Evolutionary conservation across 805 yeast genomes (phyloP).

Genomic region (Candida maris): DNA sequence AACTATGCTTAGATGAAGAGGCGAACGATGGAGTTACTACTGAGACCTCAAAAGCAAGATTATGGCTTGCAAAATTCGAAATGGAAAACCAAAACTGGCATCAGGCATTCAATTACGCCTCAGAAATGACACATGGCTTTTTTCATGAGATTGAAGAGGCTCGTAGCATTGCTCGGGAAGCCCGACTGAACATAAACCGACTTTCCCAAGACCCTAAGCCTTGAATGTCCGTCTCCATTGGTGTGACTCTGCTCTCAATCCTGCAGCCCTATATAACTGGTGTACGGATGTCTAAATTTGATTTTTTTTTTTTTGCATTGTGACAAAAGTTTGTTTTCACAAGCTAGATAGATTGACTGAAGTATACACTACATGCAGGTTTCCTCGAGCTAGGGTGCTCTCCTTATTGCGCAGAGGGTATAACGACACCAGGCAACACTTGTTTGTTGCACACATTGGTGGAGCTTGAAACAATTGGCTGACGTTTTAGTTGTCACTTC

Average conservation of each 20-base stretch:
- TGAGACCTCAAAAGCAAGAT: slow-evolving; percentile 72
- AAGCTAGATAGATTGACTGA: too few relatives aligned
- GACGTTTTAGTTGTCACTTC: too few relatives aligned
- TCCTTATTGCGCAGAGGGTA: too few relatives aligned
- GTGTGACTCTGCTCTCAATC: too few relatives aligned
- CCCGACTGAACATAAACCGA: slow-evolving; percentile 50
- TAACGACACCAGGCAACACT: too few relatives aligned
- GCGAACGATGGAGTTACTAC: slow-evolving; percentile 61
- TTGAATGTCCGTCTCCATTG: too few relatives aligned
- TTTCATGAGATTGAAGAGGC: slow-evolving; percentile 90
- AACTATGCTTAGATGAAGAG: slow-evolving; percentile 63
- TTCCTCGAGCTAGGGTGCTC: too few relatives aligned
- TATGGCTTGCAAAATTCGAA: slow-evolving; percentile 82
- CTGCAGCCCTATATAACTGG: too few relatives aligned
- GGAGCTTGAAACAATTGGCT: not conserved
- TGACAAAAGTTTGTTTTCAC: too few relatives aligned
- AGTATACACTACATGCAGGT: too few relatives aligned
- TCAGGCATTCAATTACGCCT: slow-evolving; percentile 69
- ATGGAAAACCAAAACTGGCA: slow-evolving; percentile 53
- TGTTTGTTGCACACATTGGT: too few relatives aligned
- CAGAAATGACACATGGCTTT: slow-evolving; percentile 66
- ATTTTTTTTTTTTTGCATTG: too few relatives aligned
- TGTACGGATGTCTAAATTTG: not conserved
- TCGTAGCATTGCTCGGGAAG: slow-evolving; percentile 74
- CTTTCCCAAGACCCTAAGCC: slow-evolving; percentile 1